A percentile compares a stretch with the other conserved stretches of the same genome.
phyloP scores from a whole-genome alignment of 371 early-diverging fungal species.

The Nosema granulosis region DNA sequence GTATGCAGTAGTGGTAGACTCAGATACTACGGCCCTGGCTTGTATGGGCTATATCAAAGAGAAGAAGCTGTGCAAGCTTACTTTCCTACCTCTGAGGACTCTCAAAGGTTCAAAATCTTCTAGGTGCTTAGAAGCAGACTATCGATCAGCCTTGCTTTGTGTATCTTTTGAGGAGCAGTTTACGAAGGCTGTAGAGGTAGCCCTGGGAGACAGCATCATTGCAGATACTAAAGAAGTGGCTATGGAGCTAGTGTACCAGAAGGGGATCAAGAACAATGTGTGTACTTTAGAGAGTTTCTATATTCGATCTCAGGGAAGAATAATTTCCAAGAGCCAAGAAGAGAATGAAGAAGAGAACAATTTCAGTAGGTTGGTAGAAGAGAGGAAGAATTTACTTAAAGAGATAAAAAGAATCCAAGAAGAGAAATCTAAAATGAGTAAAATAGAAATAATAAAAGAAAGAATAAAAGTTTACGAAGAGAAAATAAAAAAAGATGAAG shows the following conservation, averaged over 20 bases:
- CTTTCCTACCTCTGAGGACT: slow-evolving; percentile 84
- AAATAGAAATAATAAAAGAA: slow-evolving; percentile 45
- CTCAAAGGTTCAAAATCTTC: slow-evolving; percentile 68
- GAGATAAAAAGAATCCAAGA: slow-evolving; percentile 36
- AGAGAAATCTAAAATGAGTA: slow-evolving; percentile 22
- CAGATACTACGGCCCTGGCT: slow-evolving; percentile 68
- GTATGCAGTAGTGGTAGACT: slow-evolving; percentile 70
- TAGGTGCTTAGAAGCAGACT: not conserved
- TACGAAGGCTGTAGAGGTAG: slow-evolving; percentile 76
- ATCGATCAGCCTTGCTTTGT: slow-evolving; percentile 68
- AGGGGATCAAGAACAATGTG: slow-evolving; percentile 71
- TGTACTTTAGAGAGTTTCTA: slow-evolving; percentile 12
- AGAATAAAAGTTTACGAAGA: slow-evolving; percentile 35
- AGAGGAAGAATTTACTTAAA: slow-evolving; percentile 34
- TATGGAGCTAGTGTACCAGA: slow-evolving; percentile 70
- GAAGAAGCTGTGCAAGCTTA: slow-evolving; percentile 79
- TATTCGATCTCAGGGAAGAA: slow-evolving; percentile 61
- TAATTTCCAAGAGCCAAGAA: slow-evolving; percentile 76
- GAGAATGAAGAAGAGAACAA: slow-evolving; percentile 40
- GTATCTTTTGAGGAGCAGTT: slow-evolving; percentile 74
- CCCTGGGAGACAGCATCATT: slow-evolving; percentile 68
- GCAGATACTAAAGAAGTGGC: slow-evolving; percentile 32
- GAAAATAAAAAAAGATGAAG: slow-evolving; percentile 20
- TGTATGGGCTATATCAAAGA: slow-evolving; percentile 78
- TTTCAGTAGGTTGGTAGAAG: slow-evolving; percentile 24